phyloP scores from a whole-genome alignment of 2,329 filamentous ascomycete species.

The Cercospora beticola region DNA sequence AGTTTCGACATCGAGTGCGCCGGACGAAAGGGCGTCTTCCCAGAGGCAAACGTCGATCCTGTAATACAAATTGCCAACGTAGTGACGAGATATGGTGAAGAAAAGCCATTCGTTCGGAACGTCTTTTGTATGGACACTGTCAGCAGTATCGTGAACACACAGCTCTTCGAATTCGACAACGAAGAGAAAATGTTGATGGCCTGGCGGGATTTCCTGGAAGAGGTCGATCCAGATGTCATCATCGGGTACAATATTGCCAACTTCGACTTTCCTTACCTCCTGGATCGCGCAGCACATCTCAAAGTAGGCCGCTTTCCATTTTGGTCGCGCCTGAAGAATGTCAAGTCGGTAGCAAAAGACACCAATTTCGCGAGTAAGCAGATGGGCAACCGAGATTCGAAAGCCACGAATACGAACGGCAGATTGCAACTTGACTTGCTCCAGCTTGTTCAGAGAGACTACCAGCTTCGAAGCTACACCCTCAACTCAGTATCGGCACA shows the following conservation, averaged over 20 bases:
- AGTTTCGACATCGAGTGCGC: slow-evolving; percentile 99
- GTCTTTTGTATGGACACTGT: slow-evolving; percentile 94
- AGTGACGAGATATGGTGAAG: slow-evolving; percentile 90
- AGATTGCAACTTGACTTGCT: slow-evolving; percentile 88
- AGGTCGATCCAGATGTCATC: slow-evolving; percentile 93
- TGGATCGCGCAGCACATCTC: slow-evolving; percentile 82
- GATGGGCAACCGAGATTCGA: slow-evolving; percentile 94
- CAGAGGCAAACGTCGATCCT: slow-evolving; percentile 84
- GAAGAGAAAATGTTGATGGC: slow-evolving; percentile 89
- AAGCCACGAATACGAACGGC: slow-evolving; percentile 91
- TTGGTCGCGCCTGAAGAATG: slow-evolving; percentile 75
- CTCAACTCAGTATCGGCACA: slow-evolving; percentile 94
- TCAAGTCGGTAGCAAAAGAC: slow-evolving; percentile 70
- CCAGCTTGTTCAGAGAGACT: slow-evolving; percentile 91
- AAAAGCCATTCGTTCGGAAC: slow-evolving; percentile 92
- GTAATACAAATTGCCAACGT: slow-evolving; percentile 98
- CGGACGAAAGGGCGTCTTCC: slow-evolving; percentile 94
- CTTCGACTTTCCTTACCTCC: slow-evolving; percentile 95
- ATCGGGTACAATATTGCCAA: slow-evolving; percentile 99
- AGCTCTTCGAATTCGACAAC: slow-evolving; percentile 77
- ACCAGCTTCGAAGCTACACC: slow-evolving; percentile 94
- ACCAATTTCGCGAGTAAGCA: slow-evolving; percentile 96
- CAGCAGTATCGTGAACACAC: slow-evolving; percentile 89
- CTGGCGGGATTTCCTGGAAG: slow-evolving; percentile 86
- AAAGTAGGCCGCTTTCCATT: slow-evolving; percentile 79